Evolutionary conservation across 768 basidiomycete genomes (phyloP), one percentile per base, ranked within the genome.

Genomic region (Lactifluus rugatus): DNA sequence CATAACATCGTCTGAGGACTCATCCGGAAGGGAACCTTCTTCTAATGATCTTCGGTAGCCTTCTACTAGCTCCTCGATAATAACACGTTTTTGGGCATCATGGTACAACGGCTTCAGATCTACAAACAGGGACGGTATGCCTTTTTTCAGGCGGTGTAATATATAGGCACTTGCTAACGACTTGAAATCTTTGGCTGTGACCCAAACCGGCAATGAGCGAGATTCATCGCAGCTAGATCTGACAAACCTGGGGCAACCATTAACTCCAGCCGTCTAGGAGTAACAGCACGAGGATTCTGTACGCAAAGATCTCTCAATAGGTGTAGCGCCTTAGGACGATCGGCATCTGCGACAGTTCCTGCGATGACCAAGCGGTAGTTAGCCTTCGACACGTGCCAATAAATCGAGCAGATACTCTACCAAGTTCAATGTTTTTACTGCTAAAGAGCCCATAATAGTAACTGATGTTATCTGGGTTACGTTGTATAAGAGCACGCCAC

Each of bases 51-150:
- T 63, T n/a, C 75, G 73, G 31, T 78, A 69, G 5, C 75, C 73
- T 67, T 88, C 81, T 2, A 83, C 79, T 36, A 87, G 75, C n/a
- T 79, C 77, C 65, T 93, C 84, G 45, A 98, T 81, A 7, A 75
- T 71, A 34, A 75, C 70, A 49, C 81, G 81, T 69, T 95, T 98
- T 48, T 73, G 70, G 1, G 74, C 56, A 58, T 89, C 78, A 9
- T 65, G 62, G 66, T 96, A 97, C 1, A 98, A 79, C 0, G 84
- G 76, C 69, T 97, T 98, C 69, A 98, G 66, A 71, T 97, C 94
- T 17, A 87, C 82, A 66, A 98, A 99, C 2, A 98, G 75, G 2
- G 93, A 96, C 2, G 96, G 96, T 39, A 98, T 77, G 62, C 94
- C 95, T 67, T 89, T 91, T 42, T 76, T 78, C 13, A 99, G 75